phyloP scores from a whole-genome alignment of 176 grass and related monocot genomes.

The Otatea glauca region DNA sequence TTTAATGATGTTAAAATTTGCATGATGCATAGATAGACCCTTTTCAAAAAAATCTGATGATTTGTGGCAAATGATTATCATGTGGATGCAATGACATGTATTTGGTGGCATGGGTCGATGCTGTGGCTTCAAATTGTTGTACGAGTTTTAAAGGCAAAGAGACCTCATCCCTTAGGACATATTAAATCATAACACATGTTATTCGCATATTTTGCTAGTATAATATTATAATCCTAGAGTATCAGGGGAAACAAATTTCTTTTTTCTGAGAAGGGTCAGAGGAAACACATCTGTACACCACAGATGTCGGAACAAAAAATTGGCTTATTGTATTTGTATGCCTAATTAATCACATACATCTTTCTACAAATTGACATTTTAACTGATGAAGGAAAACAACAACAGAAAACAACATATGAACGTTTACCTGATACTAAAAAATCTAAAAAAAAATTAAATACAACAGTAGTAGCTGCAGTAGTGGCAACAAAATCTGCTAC shows the following conservation, averaged over 20 bases:
- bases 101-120: not conserved
- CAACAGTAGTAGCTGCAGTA: not conserved
- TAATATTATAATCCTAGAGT: not conserved
- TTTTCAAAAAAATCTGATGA: not conserved
- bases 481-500: constrained; percentile 28
- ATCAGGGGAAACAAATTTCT: not conserved
- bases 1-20: no score
- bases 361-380: constrained; percentile 15
- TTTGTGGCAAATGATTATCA: not conserved
- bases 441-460: constrained; percentile 28
- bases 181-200: not conserved
- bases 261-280: not conserved
- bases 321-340: constrained; percentile 19
- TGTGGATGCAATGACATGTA: not conserved
- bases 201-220: not conserved
- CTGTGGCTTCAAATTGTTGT: not conserved
- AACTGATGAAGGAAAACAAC: not conserved
- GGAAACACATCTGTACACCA: not conserved
- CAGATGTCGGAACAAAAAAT: not conserved
- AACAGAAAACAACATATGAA: not conserved
- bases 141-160: not conserved
- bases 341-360: constrained; percentile 17
- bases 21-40: no score
- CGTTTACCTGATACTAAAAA: constrained; percentile 28
- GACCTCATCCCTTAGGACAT: not conserved